A percentile compares a stretch with the other conserved stretches of the same genome.
Conservation (phyloP, 2,329 filamentous ascomycete species). For the Fusarium brachygibbosum region DNA sequence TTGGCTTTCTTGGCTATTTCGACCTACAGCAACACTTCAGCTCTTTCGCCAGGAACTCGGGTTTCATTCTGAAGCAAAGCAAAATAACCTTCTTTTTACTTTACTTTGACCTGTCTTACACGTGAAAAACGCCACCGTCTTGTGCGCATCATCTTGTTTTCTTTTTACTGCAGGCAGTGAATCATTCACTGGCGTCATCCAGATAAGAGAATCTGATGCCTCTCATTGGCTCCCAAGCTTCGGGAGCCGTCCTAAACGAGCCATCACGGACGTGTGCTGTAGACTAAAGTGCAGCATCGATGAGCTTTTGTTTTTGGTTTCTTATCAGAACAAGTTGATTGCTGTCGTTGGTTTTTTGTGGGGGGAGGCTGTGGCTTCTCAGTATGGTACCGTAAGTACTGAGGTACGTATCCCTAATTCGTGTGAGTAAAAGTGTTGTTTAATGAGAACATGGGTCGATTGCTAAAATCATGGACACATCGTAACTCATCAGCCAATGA, state of each 20-base stretch:
- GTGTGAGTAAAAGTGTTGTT: conserved; percentile 44
- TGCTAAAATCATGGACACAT: conserved; percentile 43
- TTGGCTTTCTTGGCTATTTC: conserved; percentile 6
- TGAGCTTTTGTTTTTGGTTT: conserved; percentile 1
- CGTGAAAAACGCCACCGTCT: conserved; percentile 15
- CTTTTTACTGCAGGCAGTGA: conserved; percentile 5
- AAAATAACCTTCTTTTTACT: conserved; percentile 18
- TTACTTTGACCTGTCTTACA: conserved; percentile 9
- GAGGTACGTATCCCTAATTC: conserved; percentile 32
- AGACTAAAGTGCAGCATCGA: conserved; percentile 23
- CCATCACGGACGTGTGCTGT: conserved; percentile 19
- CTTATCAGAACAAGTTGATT: conserved; percentile 33
- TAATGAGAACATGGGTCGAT: conserved; percentile 39
- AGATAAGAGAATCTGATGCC: conserved; percentile 17
- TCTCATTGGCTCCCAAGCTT: conserved; percentile 18
- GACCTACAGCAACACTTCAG: neutral
- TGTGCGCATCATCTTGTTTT: conserved; percentile 25
- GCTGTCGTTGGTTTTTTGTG: conserved; percentile 31
- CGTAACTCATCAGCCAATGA: conserved; percentile 20
- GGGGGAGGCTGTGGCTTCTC: conserved; percentile 29
- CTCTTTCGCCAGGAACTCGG: conserved; percentile 1
- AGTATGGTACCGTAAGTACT: neutral
- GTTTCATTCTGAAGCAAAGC: conserved; percentile 1
- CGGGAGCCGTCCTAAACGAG: conserved; percentile 13
- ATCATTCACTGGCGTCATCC: conserved; percentile 32